A percentile compares a stretch with the other conserved stretches of the same genome.
These are phyloP conservation scores for Tolypocladium tundrense DNA, from an alignment of 2,329 filamentous ascomycete genomes.

Conservation along the genomic window DNA sequence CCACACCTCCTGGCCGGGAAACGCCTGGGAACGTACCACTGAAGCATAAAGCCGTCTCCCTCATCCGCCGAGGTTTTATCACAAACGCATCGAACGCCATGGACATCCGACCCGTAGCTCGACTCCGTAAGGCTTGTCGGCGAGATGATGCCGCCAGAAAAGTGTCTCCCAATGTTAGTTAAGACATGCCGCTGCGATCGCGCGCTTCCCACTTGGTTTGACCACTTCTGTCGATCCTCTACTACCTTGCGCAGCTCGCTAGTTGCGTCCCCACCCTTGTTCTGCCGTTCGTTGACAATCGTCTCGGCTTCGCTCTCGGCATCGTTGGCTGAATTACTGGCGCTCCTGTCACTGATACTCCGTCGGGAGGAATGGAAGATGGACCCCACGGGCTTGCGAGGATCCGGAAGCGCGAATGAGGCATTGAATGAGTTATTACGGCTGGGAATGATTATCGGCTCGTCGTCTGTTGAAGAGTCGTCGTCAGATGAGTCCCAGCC, in stretches of 20 bases:
- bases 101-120: slow-evolving; percentile 30
- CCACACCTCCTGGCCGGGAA: not conserved
- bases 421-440: slow-evolving; percentile 40
- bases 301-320: slow-evolving; percentile 51
- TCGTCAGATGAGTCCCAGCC: slow-evolving; percentile 39
- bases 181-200: slow-evolving; percentile 23
- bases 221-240: slow-evolving; percentile 37
- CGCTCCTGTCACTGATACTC: slow-evolving; percentile 40
- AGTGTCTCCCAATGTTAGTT: slow-evolving; percentile 20
- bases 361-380: slow-evolving; percentile 36
- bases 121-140: slow-evolving; percentile 40
- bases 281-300: slow-evolving; percentile 35
- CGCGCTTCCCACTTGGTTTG: slow-evolving; percentile 17
- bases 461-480: slow-evolving; percentile 51
- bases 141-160: slow-evolving; percentile 32
- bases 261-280: slow-evolving; percentile 43
- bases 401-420: slow-evolving; percentile 48
- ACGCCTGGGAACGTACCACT: slow-evolving; percentile 41
- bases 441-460: slow-evolving; percentile 55
- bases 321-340: slow-evolving; percentile 28
- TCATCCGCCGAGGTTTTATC: slow-evolving; percentile 31
- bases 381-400: slow-evolving; percentile 36
- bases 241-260: slow-evolving; percentile 51
- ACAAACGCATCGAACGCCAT: slow-evolving; percentile 48
- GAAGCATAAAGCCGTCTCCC: slow-evolving; percentile 47